Evolutionary conservation across 1,284 basidiomycete genomes (phyloP), one percentile per base, ranked within the genome.

Genomic region (Abortiporus biennis): DNA sequence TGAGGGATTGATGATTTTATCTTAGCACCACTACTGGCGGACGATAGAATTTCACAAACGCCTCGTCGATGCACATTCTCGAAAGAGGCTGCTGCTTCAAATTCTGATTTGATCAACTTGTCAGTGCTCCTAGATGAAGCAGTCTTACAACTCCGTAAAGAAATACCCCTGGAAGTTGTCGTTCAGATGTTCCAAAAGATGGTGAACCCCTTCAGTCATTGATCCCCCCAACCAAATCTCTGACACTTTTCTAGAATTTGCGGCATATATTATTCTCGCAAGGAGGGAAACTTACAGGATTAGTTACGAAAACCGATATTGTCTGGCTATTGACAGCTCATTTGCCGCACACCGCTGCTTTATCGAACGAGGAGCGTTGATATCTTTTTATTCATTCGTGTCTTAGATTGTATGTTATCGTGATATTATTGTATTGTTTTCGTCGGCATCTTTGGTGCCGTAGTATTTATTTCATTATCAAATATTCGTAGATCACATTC

Each of bases 151-250:
- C 65, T 86, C 43, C 68, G 79, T 33, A 76, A 78, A 53, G 78
- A 82, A 47, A 74, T 81, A 13, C 80, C 83, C 3, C 71, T 80
- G 51, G 80, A 85, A 51, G 62, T 82, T 13, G 78, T 85, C 6
- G 78, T 85, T 23, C 74, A 67, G 52, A 80, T 81, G 72, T 85
- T 85, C 64, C 81, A 84, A 57, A 82, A 78, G 62, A 61, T 85
- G 58, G 82, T 80, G 44, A 38, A 73, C 57, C 6, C 19, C 40
- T 20, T 31, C 16, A 13, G 6, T 21, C 8, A 37, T 33, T 46
- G 17, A 23, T 41, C 25, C 27, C 31, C 5, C 44, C 15, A 35
- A 4, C 21, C 23, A 31, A 24, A 22, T n/a, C 23, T n/a, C 16
- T 40, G n/a, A 42, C 33, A n/a, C 21, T 27, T 16, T 4, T 17